Base-by-base conservation (phyloP, 805 yeast species). In the Starmerella potacharoeniae region DNA sequence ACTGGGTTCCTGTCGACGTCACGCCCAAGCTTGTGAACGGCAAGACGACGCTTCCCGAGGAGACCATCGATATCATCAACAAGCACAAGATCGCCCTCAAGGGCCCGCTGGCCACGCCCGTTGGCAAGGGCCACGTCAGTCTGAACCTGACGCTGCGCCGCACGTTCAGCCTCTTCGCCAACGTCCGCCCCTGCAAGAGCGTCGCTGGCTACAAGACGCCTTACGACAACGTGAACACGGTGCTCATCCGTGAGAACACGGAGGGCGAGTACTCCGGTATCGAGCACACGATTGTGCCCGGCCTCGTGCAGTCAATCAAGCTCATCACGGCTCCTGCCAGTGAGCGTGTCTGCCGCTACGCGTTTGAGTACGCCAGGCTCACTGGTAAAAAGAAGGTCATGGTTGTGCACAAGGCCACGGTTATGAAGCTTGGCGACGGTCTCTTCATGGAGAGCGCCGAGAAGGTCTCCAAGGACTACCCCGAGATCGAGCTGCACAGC, bases 231-330 rank as follows among this genome's bases (percentile, higher is more conserved):
- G 97, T 93, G 61, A 95, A 93, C 75, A 84, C 96, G 61, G 96
- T 91, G 39, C 78, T 93, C 67, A 90, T 93, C 72, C 89, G 98
- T 79, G 98, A 93, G 75, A 93, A 93, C 79, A 91, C 97, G 64
- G 97, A 91, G 77, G 97, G 96, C 76, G 97, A 91, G 75, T 91
- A 88, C 78, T 90, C 97, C 35, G 98, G 98, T 76, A 90, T 93
- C 66, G 98, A 93, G 79, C 98, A 93, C 78, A 85, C 88, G 61
- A 89, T 93, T 62, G 95, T 89, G 55, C 97, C 97, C 62, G 98
- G 98, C 69, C 97, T 93, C 55, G 97, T 93, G 53, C 97, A 93
- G 77, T 86, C 96, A 60, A 91, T 91, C 76, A 93, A 93, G 77
- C 81, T 93, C 73, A 93, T 93, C 77, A 93, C 98, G 68, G 84